These are phyloP conservation scores for Royoungia palumana DNA, from an alignment of 768 basidiomycete genomes.

Conservation along the genomic window DNA sequence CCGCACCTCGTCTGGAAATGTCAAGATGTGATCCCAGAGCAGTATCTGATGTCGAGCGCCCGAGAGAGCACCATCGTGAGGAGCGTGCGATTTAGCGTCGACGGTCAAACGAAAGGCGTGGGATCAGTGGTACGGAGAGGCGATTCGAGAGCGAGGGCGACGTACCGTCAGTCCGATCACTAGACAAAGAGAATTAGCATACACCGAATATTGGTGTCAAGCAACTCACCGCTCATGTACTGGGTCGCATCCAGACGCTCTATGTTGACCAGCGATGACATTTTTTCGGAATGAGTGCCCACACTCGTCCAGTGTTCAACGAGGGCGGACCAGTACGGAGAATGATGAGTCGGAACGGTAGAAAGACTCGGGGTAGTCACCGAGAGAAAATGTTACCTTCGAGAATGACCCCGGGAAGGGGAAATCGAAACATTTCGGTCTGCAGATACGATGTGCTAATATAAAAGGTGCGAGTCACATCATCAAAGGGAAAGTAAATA, in stretches of 20 bases:
- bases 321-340: too few relatives aligned
- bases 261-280: slow-evolving; percentile 5
- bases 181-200: slow-evolving; percentile 6
- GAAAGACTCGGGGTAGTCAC: too few relatives aligned
- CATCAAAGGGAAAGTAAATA: background rate
- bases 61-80: too few relatives aligned
- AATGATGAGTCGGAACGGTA: too few relatives aligned
- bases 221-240: slow-evolving; percentile 26
- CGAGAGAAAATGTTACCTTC: too few relatives aligned
- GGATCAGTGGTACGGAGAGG: too few relatives aligned
- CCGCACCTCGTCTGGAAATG: slow-evolving; percentile 32
- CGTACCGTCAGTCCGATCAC: slow-evolving; percentile 26
- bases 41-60: slow-evolving; percentile 20
- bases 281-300: background rate
- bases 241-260: slow-evolving; percentile 15
- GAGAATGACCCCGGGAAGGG: background rate
- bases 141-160: background rate
- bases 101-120: too few relatives aligned
- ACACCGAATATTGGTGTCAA: background rate
- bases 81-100: too few relatives aligned
- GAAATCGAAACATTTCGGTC: background rate
- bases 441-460: slow-evolving; percentile 7
- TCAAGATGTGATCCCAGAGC: slow-evolving; percentile 35
- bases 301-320: too few relatives aligned
- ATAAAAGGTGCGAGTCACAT: slow-evolving; percentile 8